Percentiles rank a stretch among this genome's conserved stretches.
phyloP scores from a whole-genome alignment of 2,329 filamentous ascomycete species.

The Neopestalotiopsis rosae region DNA sequence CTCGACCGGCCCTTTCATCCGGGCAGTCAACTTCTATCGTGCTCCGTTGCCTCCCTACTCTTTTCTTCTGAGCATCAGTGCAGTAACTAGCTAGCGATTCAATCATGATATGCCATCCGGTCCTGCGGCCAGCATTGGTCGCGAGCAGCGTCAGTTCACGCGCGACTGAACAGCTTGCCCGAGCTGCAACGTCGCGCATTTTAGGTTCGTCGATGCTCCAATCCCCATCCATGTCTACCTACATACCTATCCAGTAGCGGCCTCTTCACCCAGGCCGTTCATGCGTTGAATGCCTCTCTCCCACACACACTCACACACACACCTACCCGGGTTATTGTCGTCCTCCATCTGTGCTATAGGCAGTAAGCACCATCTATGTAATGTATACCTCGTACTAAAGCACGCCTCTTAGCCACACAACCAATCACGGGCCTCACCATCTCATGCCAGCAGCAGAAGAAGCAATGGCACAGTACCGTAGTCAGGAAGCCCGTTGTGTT shows the following conservation, averaged over 20 bases:
- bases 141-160: conserved; percentile 33
- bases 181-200: conserved; percentile 31
- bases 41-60: conserved; percentile 12
- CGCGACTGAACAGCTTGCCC: conserved; percentile 30
- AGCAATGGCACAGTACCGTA: conserved; percentile 34
- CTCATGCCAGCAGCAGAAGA: conserved; percentile 21
- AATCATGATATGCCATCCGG: conserved; percentile 34
- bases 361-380: conserved; percentile 1
- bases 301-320: neutral
- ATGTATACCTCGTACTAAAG: conserved; percentile 29
- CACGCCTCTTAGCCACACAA: conserved; percentile 30
- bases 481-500: conserved; percentile 35
- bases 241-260: neutral
- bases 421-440: conserved; percentile 24
- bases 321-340: neutral
- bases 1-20: conserved; percentile 22
- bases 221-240: neutral
- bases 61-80: neutral
- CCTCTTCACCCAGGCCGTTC: neutral
- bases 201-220: conserved; percentile 33
- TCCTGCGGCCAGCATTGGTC: conserved; percentile 35
- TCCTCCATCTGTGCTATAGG: neutral
- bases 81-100: neutral
- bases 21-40: conserved; percentile 23
- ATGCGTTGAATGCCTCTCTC: neutral